Evolutionary conservation across 345 rosid species (phyloP).

Genomic region (Lepidium sativum): DNA sequence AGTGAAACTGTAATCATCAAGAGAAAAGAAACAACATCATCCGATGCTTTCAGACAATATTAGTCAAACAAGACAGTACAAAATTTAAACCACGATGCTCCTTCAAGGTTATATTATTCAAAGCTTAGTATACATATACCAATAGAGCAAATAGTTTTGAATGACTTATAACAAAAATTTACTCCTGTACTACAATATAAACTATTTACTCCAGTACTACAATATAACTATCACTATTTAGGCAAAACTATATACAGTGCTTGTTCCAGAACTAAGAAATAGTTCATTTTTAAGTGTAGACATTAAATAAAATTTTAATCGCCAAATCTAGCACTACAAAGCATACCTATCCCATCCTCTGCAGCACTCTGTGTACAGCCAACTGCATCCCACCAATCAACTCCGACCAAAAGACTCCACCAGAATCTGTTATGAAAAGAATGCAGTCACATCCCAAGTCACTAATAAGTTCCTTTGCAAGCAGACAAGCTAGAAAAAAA

Average conservation of each 20-base stretch:
- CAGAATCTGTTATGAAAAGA: conserved; percentile 67
- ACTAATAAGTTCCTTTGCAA: neutral
- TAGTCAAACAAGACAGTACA: neutral
- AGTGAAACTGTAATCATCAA: conserved; percentile 66
- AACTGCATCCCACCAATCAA: conserved; percentile 99
- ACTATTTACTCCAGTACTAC: no score
- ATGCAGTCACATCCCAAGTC: neutral
- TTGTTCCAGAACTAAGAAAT: neutral
- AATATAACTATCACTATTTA: no score
- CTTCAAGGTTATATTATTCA: neutral
- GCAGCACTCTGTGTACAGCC: conserved; percentile 99
- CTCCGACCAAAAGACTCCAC: conserved; percentile 99
- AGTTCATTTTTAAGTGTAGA: neutral
- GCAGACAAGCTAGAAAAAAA: neutral
- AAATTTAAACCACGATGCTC: neutral
- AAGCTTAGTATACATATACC: neutral
- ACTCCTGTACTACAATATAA: neutral
- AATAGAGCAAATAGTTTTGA: neutral
- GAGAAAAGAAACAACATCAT: conserved; percentile 9
- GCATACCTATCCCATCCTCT: conserved; percentile 83
- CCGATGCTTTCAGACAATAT: neutral
- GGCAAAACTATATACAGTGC: neutral
- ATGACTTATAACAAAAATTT: neutral
- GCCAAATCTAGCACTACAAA: neutral
- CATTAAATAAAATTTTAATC: neutral